A percentile compares a stretch with the other conserved stretches of the same genome.
Conservation (phyloP, 345 rosid species). For the Syzygium jambos region DNA sequence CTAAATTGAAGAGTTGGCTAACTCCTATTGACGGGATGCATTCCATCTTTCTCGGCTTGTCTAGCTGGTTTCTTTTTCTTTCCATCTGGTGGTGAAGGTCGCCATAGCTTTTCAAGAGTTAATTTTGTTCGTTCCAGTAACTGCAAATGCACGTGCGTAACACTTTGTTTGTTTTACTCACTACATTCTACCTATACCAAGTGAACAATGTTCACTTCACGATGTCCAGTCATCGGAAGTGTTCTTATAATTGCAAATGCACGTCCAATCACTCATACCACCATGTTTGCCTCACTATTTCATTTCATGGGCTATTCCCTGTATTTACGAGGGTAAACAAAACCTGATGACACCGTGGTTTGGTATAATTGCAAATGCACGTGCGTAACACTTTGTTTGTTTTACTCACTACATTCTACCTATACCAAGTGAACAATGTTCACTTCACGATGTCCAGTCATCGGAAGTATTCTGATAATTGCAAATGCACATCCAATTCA, state of each 20-base stretch:
- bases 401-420: background rate
- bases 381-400: background rate
- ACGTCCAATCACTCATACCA: background rate
- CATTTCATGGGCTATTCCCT: background rate
- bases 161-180: background rate
- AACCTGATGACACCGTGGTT: background rate
- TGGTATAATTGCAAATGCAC: background rate
- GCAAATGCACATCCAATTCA: background rate
- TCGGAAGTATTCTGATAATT: background rate
- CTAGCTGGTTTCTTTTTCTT: no score
- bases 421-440: background rate
- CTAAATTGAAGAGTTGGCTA: background rate
- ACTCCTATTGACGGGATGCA: background rate
- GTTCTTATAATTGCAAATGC: background rate
- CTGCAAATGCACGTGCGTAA: background rate
- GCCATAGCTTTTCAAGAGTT: no score
- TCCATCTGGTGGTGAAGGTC: no score
- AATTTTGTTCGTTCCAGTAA: background rate
- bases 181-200: background rate
- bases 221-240: background rate
- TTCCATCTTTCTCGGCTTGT: background rate
- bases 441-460: background rate
- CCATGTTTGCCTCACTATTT: background rate
- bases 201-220: background rate
- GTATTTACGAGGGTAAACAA: background rate